These are phyloP conservation scores for Lumnitzera racemosa DNA, from an alignment of 345 rosid genomes.

Conservation along the genomic window DNA sequence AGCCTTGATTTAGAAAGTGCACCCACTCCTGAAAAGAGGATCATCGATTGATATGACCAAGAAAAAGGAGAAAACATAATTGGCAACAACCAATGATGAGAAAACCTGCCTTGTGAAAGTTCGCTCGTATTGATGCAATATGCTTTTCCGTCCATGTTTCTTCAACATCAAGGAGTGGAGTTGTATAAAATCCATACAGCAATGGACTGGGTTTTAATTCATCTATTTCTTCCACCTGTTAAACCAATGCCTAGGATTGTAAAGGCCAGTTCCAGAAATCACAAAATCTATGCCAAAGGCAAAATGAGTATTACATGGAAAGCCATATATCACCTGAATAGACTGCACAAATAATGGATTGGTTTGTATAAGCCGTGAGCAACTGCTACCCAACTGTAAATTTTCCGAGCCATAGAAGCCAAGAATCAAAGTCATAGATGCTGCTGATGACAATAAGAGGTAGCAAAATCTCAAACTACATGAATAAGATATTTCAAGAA, in stretches of 20 bases:
- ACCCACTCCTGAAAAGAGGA: constrained; percentile 42
- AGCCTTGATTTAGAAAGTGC: constrained; percentile 44
- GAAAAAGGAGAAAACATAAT: not conserved
- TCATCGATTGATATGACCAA: not conserved
- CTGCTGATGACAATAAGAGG: constrained; percentile 21
- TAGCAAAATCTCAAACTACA: not conserved
- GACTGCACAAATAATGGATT: constrained; percentile 44
- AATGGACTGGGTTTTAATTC: constrained; percentile 25
- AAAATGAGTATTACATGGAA: not conserved
- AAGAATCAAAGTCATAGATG: constrained; percentile 42
- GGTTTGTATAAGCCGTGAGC: constrained; percentile 32
- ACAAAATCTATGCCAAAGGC: not conserved
- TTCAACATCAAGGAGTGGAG: constrained; percentile 36
- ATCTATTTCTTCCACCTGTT: constrained; percentile 31
- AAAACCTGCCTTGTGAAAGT: constrained; percentile 34
- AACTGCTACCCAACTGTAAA: constrained; percentile 33
- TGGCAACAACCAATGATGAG: not conserved
- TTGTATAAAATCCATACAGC: constrained; percentile 33
- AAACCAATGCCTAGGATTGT: constrained; percentile 6
- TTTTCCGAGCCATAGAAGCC: constrained; percentile 41
- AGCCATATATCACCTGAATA: constrained; percentile 22
- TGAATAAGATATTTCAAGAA: not conserved
- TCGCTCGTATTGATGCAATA: constrained; percentile 19
- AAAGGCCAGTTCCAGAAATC: constrained; percentile 1
- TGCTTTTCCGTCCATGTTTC: constrained; percentile 36